phyloP scores from a whole-genome alignment of 2,329 filamentous ascomycete genomes.

The Stagonosporopsis vannaccii region DNA sequence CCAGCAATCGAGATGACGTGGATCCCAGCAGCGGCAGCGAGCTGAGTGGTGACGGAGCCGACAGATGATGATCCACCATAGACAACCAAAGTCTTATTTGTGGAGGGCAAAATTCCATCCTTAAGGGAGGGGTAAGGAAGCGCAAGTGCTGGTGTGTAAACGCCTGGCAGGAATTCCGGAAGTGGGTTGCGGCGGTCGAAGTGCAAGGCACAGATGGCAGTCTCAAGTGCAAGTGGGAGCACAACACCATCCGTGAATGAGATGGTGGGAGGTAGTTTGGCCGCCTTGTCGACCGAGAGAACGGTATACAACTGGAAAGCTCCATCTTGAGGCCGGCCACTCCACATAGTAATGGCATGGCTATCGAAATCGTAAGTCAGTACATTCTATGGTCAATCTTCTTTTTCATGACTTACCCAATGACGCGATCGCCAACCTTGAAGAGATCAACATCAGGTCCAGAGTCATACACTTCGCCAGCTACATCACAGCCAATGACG shows the following conservation, averaged over 20 bases:
- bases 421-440: conserved; percentile 53
- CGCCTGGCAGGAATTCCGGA: conserved; percentile 33
- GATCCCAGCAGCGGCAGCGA: conserved; percentile 50
- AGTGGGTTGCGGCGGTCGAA: conserved; percentile 27
- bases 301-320: conserved; percentile 42
- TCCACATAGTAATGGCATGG: conserved; percentile 32
- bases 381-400: neutral
- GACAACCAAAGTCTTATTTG: conserved; percentile 52
- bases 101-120: conserved; percentile 18
- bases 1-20: conserved; percentile 50
- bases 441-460: conserved; percentile 52
- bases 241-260: conserved; percentile 51
- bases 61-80: conserved; percentile 57
- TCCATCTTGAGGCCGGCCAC: conserved; percentile 28
- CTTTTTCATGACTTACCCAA: conserved; percentile 42
- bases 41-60: conserved; percentile 52
- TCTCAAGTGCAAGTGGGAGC: conserved; percentile 52
- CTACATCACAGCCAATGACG: conserved; percentile 51
- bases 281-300: conserved; percentile 46
- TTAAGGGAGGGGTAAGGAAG: conserved; percentile 50
- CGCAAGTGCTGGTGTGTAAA: conserved; percentile 41
- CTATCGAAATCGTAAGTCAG: conserved; percentile 3
- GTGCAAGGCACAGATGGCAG: conserved; percentile 51
- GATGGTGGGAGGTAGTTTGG: conserved; percentile 51
- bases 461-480: conserved; percentile 53